Evolutionary conservation across 1,284 basidiomycete species (phyloP).

Genomic region (Somion occarium): DNA sequence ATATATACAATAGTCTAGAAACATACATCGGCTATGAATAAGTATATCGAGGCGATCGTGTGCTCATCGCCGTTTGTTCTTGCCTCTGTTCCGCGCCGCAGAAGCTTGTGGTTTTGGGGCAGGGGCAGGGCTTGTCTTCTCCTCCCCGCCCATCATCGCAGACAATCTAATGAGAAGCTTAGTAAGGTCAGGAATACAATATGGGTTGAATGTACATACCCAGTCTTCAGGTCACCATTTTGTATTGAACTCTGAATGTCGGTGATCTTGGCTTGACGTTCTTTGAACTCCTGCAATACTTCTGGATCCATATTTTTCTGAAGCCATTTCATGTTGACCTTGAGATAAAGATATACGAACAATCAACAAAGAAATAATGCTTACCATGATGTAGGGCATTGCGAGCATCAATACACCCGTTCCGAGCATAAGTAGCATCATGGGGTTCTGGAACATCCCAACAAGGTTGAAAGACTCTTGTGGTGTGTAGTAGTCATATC

Average conservation of each 20-base stretch:
- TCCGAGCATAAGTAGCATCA: constrained; percentile 81
- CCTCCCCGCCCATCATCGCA: constrained; percentile 23
- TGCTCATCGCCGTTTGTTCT: constrained; percentile 23
- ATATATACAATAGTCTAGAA: neutral
- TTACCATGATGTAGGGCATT: constrained; percentile 80
- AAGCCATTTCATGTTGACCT: constrained; percentile 1
- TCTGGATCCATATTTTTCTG: constrained; percentile 82
- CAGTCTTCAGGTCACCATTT: constrained; percentile 49
- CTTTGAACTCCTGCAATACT: constrained; percentile 64
- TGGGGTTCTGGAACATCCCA: constrained; percentile 80
- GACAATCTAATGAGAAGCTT: constrained; percentile 19
- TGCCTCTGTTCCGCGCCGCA: constrained; percentile 19
- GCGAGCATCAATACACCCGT: constrained; percentile 67
- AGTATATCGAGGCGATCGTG: neutral
- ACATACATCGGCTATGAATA: constrained; percentile 2
- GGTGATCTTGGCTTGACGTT: constrained; percentile 59
- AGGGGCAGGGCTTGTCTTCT: constrained; percentile 13
- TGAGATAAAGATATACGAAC: too few species aligned
- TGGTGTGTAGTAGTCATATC: constrained; percentile 64
- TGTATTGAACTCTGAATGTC: constrained; percentile 55
- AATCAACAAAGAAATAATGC: constrained; percentile 13
- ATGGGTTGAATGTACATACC: constrained; percentile 19
- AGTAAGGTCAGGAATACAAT: too few species aligned
- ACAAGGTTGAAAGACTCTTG: constrained; percentile 70
- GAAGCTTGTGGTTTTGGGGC: constrained; percentile 17